These are phyloP conservation scores for Ulmus americana DNA, from an alignment of 331 rosid genomes.

Conservation along the genomic window DNA sequence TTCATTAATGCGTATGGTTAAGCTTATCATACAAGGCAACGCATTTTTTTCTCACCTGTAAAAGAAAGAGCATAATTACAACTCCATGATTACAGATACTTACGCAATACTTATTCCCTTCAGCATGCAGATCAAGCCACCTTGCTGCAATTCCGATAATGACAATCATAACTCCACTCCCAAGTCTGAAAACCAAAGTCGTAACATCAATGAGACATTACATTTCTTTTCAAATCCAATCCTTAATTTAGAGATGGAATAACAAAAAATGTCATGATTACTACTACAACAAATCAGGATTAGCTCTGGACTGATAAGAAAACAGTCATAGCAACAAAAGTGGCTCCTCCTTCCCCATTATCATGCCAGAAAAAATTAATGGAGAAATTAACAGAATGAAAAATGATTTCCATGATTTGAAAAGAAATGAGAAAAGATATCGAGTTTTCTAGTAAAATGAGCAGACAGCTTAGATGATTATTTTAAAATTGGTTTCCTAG, in stretches of 20 bases:
- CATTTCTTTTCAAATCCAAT: background rate
- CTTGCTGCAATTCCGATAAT: slow-evolving; percentile 61
- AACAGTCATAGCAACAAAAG: no score
- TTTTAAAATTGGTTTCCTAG: background rate
- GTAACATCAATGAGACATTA: slow-evolving; percentile 2
- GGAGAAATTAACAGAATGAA: no score
- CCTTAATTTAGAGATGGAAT: background rate
- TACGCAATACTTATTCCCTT: slow-evolving; percentile 56
- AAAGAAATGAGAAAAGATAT: no score
- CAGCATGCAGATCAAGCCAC: slow-evolving; percentile 58
- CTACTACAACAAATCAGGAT: background rate
- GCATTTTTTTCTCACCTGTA: slow-evolving; percentile 46
- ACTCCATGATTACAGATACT: slow-evolving; percentile 50
- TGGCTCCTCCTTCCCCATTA: no score
- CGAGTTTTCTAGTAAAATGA: no score
- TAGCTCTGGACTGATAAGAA: no score
- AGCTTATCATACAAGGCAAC: slow-evolving; percentile 18
- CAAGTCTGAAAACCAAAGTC: slow-evolving; percentile 44
- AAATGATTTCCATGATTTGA: no score
- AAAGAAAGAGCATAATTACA: slow-evolving; percentile 54
- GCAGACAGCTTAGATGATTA: no score
- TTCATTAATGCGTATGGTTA: slow-evolving; percentile 11
- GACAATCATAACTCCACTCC: slow-evolving; percentile 69
- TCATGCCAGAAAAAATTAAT: no score
- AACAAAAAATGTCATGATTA: background rate